A percentile compares a stretch with the other conserved stretches of the same genome.
phyloP scores from a whole-genome alignment of 345 rosid species.

The Pelargonium nanum region DNA sequence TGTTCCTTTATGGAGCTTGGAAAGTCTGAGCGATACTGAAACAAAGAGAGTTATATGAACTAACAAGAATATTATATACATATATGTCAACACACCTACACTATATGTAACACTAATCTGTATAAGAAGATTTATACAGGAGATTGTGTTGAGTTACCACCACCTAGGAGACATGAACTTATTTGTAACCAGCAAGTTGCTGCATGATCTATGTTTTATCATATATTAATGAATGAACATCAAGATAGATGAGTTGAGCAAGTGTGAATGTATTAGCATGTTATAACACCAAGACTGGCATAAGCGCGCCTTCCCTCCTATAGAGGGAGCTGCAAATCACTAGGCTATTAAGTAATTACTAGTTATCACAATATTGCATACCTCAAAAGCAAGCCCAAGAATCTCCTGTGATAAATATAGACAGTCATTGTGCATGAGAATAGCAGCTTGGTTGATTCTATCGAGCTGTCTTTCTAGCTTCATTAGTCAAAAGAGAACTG shows the following conservation, averaged over 20 bases:
- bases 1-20: slow-evolving; percentile 67
- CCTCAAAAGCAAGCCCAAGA: slow-evolving; percentile 90
- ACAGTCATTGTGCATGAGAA: slow-evolving; percentile 88
- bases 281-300: background rate
- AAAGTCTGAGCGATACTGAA: slow-evolving; percentile 78
- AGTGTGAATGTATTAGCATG: no score
- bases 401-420: slow-evolving; percentile 78
- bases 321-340: no score
- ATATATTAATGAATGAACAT: background rate
- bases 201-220: background rate
- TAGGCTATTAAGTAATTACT: background rate
- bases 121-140: no score
- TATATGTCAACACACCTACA: background rate
- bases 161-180: background rate
- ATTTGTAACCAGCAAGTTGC: background rate
- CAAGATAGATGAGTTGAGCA: background rate
- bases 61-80: background rate
- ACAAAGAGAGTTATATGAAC: background rate
- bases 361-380: slow-evolving; percentile 16
- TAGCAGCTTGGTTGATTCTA: slow-evolving; percentile 82
- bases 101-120: no score
- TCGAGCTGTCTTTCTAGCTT: slow-evolving; percentile 93
- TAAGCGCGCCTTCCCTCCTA: no score
- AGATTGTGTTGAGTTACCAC: background rate
- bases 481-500: slow-evolving; percentile 35